Conservation (phyloP, 73 alveolate species). For the Stentor coeruleus region DNA sequence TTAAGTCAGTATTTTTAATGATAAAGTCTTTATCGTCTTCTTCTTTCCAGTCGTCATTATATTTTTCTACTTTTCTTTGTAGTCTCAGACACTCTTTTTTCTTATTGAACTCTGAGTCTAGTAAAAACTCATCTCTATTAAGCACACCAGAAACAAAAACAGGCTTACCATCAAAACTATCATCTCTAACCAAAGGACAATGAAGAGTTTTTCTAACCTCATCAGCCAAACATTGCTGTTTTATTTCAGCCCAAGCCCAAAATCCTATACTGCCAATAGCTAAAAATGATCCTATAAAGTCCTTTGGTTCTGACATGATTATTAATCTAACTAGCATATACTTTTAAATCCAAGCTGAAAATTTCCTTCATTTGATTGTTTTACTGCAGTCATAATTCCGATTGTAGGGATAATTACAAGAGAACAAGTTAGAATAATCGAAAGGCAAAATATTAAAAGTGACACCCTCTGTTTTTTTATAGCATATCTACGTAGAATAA, state of each 20-base stretch:
- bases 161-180: neutral
- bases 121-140: too few relatives aligned
- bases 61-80: neutral
- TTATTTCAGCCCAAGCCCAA: neutral
- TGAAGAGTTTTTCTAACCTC: neutral
- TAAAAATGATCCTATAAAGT: too few relatives aligned
- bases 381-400: constrained; percentile 4
- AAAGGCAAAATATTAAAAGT: neutral
- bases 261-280: neutral
- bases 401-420: neutral
- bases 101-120: neutral
- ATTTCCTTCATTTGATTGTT: constrained; percentile 6
- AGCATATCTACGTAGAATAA: neutral
- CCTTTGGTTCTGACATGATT: too few relatives aligned
- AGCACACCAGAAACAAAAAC: neutral
- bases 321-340: neutral
- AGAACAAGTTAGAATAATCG: neutral
- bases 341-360: constrained; percentile 22
- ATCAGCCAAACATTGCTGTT: neutral
- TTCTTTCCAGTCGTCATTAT: neutral
- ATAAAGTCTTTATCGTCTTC: too few relatives aligned
- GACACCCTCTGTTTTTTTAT: neutral
- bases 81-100: neutral
- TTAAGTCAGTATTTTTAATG: too few relatives aligned
- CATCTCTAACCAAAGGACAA: neutral